phyloP scores from a whole-genome alignment of 805 yeast species.

The Yarrowia alimentaria region DNA sequence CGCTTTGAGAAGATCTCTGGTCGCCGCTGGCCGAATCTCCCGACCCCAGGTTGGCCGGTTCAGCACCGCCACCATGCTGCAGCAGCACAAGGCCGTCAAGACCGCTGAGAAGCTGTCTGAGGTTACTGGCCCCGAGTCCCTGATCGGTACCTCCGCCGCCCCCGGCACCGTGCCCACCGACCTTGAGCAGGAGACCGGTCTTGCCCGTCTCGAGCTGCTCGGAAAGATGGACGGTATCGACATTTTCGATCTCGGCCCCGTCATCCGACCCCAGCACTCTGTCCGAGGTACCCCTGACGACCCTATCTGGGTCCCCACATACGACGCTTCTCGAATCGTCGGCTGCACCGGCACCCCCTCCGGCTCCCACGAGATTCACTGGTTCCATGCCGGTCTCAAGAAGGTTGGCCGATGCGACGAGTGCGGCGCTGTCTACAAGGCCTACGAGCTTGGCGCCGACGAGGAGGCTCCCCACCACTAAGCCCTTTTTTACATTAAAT shows the following conservation, averaged over 20 bases:
- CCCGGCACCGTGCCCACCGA: constrained; percentile 85
- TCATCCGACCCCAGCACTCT: constrained; percentile 57
- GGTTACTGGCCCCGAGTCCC: constrained; percentile 71
- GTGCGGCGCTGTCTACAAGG: constrained; percentile 90
- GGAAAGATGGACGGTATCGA: constrained; percentile 96
- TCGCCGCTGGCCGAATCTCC: constrained; percentile 26
- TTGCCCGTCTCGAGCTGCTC: constrained; percentile 91
- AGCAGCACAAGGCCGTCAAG: constrained; percentile 28
- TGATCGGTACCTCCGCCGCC: constrained; percentile 90
- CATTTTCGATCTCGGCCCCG: constrained; percentile 77
- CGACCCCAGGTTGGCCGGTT: constrained; percentile 28
- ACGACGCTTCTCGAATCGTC: constrained; percentile 88
- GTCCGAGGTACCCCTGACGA: constrained; percentile 88
- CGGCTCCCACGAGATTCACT: constrained; percentile 84
- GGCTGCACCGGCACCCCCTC: constrained; percentile 97
- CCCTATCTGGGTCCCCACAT: constrained; percentile 86
- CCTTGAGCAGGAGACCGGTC: constrained; percentile 95
- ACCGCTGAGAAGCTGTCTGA: constrained; percentile 64
- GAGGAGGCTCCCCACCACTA: constrained; percentile 28
- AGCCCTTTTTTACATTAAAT: not conserved
- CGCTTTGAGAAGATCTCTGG: constrained; percentile 27
- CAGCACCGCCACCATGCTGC: constrained; percentile 2
- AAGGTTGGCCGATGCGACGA: constrained; percentile 96
- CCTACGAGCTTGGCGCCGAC: constrained; percentile 27
- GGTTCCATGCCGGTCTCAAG: constrained; percentile 84